phyloP scores from a whole-genome alignment of 176 grass and related monocot species.

The Luzula sylvatica region DNA sequence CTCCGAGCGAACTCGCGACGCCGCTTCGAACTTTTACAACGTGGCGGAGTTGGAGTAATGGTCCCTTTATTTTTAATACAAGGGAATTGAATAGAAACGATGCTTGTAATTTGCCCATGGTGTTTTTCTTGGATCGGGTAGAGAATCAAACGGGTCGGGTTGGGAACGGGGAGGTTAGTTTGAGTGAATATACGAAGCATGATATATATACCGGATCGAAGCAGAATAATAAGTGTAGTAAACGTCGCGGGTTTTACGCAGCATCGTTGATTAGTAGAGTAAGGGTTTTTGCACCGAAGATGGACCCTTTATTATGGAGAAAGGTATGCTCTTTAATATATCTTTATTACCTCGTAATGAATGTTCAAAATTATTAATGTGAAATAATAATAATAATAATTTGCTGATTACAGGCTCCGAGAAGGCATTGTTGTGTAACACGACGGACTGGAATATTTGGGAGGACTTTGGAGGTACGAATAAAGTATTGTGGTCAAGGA shows the following conservation, averaged over 20 bases:
- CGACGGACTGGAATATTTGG: background rate
- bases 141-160: background rate
- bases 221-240: background rate
- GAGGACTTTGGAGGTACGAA: conserved; percentile 16
- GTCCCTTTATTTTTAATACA: background rate
- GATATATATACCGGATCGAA: background rate
- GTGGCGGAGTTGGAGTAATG: background rate
- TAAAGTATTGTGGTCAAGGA: conserved; percentile 9
- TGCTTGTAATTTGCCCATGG: background rate
- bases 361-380: too few species aligned
- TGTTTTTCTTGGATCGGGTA: background rate
- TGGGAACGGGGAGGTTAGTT: background rate
- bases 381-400: background rate
- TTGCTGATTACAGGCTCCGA: conserved; percentile 2
- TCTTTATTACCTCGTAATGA: too few species aligned
- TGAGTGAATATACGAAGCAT: background rate
- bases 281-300: background rate
- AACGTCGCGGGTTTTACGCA: background rate
- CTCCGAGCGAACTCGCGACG: background rate
- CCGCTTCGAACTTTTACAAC: background rate
- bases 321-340: background rate
- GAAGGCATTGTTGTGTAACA: conserved; percentile 11
- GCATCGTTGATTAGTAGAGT: background rate
- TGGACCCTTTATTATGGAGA: conserved; percentile 1
- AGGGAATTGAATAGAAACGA: background rate